phyloP scores from a whole-genome alignment of 2,329 filamentous ascomycete genomes.

The Paracamarosporium sp. region DNA sequence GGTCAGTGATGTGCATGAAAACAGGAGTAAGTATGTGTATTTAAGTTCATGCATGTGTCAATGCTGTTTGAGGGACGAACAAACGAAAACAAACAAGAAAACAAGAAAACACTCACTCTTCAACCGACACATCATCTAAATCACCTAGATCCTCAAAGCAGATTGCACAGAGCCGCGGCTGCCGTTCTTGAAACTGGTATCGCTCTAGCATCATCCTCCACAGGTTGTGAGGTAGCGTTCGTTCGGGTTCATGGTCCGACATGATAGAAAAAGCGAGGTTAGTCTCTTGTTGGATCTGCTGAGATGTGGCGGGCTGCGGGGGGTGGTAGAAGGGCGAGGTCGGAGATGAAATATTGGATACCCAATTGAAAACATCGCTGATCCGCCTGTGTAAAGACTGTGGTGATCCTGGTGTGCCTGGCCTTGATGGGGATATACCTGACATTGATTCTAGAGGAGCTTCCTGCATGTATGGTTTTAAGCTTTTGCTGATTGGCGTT shows the following conservation, averaged over 20 bases:
- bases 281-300: neutral
- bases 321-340: neutral
- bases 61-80: neutral
- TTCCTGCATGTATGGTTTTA: neutral
- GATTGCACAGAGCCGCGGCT: neutral
- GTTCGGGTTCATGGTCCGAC: neutral
- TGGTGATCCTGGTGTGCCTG: neutral
- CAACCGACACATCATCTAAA: neutral
- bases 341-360: neutral
- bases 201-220: constrained; percentile 3
- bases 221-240: neutral
- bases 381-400: constrained; percentile 9
- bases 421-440: neutral
- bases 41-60: neutral
- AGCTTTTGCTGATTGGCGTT: neutral
- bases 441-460: constrained; percentile 1
- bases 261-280: neutral
- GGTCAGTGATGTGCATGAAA: neutral
- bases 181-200: neutral
- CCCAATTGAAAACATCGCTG: constrained; percentile 16
- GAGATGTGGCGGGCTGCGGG: neutral
- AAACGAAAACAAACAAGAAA: neutral
- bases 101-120: neutral
- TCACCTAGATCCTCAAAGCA: neutral
- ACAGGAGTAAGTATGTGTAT: neutral